A percentile compares a stretch with the other conserved stretches of the same genome.
These are phyloP conservation scores for Hylodesmum podocarpum DNA, from an alignment of 306 rosid genomes.

Conservation along the genomic window DNA sequence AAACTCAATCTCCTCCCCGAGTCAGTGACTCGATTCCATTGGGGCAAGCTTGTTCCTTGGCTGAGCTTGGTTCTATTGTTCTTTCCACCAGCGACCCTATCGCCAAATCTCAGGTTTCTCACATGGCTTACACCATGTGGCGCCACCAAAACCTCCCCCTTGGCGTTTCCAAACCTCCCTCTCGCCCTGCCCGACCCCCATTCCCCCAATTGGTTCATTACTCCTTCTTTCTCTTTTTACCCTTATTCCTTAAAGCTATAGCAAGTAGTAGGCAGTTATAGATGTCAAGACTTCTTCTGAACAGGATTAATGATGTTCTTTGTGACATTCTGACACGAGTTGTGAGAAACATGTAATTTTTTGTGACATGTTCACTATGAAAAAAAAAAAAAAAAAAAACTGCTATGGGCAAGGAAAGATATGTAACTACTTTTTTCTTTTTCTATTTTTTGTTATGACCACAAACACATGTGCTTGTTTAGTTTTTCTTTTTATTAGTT, in stretches of 20 bases:
- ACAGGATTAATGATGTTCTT: background rate
- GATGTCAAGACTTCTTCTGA: background rate
- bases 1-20: constrained; percentile 23
- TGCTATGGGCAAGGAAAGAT: background rate
- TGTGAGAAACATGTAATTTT: background rate
- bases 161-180: constrained; percentile 58
- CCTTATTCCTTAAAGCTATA: background rate
- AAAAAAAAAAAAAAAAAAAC: background rate
- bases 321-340: background rate
- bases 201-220: constrained; percentile 61
- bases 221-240: background rate
- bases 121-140: constrained; percentile 76
- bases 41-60: constrained; percentile 56
- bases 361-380: background rate
- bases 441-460: background rate
- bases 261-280: background rate
- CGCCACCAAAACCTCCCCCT: constrained; percentile 62
- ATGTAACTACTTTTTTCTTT: background rate
- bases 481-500: background rate
- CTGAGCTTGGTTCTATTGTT: constrained; percentile 82
- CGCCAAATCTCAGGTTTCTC: constrained; percentile 70
- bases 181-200: constrained; percentile 44
- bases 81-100: constrained; percentile 80
- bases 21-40: constrained; percentile 14
- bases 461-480: no score